Conservation (phyloP, 2,329 filamentous ascomycete species). For the Thelonectria discophora region DNA sequence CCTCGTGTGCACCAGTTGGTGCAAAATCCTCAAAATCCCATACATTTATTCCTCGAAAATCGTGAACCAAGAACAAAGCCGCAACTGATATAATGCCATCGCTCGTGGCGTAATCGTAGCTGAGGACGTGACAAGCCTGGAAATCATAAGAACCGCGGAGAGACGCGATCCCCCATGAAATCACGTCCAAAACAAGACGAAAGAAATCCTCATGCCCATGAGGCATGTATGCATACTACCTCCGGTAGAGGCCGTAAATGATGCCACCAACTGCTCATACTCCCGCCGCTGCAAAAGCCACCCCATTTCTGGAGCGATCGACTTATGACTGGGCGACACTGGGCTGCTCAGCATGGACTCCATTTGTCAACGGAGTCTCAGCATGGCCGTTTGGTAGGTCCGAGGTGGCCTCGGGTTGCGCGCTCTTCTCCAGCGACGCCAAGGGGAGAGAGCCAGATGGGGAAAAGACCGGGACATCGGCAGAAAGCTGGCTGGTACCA, state of each 20-base stretch:
- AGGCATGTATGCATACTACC: slow-evolving; percentile 2
- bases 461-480: slow-evolving; percentile 52
- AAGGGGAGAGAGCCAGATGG: slow-evolving; percentile 43
- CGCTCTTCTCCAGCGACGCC: slow-evolving; percentile 21
- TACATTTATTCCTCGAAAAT: slow-evolving; percentile 30
- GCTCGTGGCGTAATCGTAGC: slow-evolving; percentile 27
- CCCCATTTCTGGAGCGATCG: slow-evolving; percentile 15
- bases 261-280: slow-evolving; percentile 14
- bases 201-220: slow-evolving; percentile 23
- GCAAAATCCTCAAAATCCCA: slow-evolving; percentile 29
- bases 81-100: slow-evolving; percentile 33
- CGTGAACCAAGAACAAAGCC: slow-evolving; percentile 30
- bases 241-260: slow-evolving; percentile 2
- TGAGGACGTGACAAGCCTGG: slow-evolving; percentile 24
- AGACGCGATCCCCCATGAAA: slow-evolving; percentile 20
- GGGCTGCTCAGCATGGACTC: slow-evolving; percentile 38
- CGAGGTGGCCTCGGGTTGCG: slow-evolving; percentile 25
- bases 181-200: slow-evolving; percentile 3
- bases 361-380: slow-evolving; percentile 40
- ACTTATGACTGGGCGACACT: slow-evolving; percentile 29
- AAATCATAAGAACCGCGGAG: slow-evolving; percentile 36
- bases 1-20: slow-evolving; percentile 21
- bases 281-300: slow-evolving; percentile 16
- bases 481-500: slow-evolving; percentile 48
- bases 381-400: slow-evolving; percentile 36